phyloP scores from a whole-genome alignment of 148 eudicot species.

The Rhododendron vialii region DNA sequence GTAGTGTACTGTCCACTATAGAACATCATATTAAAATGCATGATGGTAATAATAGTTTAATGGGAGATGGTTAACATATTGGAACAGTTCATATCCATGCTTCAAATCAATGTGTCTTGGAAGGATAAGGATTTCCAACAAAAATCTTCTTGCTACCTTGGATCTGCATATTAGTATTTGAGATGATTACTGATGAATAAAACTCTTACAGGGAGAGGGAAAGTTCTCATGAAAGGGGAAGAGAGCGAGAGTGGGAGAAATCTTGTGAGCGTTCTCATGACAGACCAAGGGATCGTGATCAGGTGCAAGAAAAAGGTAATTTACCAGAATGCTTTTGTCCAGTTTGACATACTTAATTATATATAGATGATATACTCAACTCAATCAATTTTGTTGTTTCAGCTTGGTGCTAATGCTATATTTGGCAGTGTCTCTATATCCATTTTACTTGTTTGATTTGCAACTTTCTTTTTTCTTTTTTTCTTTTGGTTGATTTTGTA shows the following conservation, averaged over 20 bases:
- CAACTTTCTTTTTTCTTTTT: no score
- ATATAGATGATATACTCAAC: no score
- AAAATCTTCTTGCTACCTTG: neutral
- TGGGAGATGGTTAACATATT: neutral
- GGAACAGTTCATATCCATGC: neutral
- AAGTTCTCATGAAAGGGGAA: conserved; percentile 84
- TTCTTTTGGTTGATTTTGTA: no score
- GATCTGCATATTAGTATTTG: neutral
- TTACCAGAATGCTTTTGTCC: no score
- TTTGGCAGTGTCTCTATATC: no score
- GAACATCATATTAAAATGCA: neutral
- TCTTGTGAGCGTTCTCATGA: conserved; percentile 88
- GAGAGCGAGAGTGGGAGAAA: conserved; percentile 65
- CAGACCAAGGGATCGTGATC: conserved; percentile 80
- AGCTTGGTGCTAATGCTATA: no score
- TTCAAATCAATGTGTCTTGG: neutral
- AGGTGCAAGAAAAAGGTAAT: conserved; percentile 9
- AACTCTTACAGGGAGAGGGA: conserved; percentile 67
- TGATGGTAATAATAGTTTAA: neutral
- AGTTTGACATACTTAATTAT: no score
- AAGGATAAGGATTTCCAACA: neutral
- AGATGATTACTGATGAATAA: conserved; percentile 9
- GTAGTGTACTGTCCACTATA: neutral
- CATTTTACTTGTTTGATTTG: no score
- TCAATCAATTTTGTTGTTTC: no score